A percentile compares a stretch with the other conserved stretches of the same genome.
Conservation (phyloP, 805 yeast species). For the Metschnikowia aberdeeniae region DNA sequence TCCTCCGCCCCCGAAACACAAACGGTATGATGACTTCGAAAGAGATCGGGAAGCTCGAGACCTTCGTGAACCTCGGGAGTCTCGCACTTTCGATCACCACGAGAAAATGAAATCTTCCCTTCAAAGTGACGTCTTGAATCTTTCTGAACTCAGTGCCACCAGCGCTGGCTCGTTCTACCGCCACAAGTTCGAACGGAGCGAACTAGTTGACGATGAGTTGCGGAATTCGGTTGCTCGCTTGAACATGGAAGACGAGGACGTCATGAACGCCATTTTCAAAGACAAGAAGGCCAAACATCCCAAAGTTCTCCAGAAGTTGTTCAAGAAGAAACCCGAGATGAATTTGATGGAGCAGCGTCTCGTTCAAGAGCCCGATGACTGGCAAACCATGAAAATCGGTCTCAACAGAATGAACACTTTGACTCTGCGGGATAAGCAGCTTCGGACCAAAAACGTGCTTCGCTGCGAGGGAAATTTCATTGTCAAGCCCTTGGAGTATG, state of each 20-base stretch:
- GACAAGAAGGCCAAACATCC: slow-evolving; percentile 41
- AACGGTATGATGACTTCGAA: slow-evolving; percentile 29
- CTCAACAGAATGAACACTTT: slow-evolving; percentile 70
- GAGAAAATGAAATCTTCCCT: slow-evolving; percentile 36
- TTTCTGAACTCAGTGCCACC: slow-evolving; percentile 79
- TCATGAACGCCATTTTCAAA: slow-evolving; percentile 41
- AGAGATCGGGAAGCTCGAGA: slow-evolving; percentile 24
- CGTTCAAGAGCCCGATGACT: slow-evolving; percentile 30
- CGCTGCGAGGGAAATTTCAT: slow-evolving; percentile 35
- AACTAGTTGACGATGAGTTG: slow-evolving; percentile 13
- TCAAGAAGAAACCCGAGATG: slow-evolving; percentile 27
- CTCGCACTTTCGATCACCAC: slow-evolving; percentile 19
- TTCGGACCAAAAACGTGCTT: slow-evolving; percentile 58
- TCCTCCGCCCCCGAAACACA: slow-evolving; percentile 36
- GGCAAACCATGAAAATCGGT: slow-evolving; percentile 25
- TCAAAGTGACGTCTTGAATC: slow-evolving; percentile 44
- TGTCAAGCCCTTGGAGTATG: slow-evolving; percentile 40
- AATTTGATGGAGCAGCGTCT: slow-evolving; percentile 46
- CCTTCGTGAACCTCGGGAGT: slow-evolving; percentile 6
- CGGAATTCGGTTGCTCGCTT: slow-evolving; percentile 17
- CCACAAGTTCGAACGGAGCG: slow-evolving; percentile 52
- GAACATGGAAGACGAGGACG: slow-evolving; percentile 22
- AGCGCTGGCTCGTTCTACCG: slow-evolving; percentile 83
- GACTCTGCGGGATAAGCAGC: slow-evolving; percentile 62
- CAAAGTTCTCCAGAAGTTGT: slow-evolving; percentile 42